A percentile compares a stretch with the other conserved stretches of the same genome.
Conservation (phyloP, 2,329 filamentous ascomycete genomes). For the Botrytis byssoidea region DNA sequence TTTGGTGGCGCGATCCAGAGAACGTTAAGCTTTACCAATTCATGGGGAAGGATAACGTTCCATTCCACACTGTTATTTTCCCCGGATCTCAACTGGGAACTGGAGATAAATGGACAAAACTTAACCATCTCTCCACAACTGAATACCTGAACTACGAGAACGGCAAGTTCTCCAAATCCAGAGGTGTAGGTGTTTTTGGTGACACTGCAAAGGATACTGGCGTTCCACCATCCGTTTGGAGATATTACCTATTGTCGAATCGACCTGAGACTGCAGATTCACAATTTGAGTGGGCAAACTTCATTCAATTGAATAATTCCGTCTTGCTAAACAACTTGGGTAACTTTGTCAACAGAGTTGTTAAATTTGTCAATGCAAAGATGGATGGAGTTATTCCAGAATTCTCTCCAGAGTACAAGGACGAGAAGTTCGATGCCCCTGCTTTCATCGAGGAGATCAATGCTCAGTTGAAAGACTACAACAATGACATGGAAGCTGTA, state of each 20-base stretch:
- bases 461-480: constrained; percentile 63
- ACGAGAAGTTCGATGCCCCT: constrained; percentile 52
- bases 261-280: constrained; percentile 83
- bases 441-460: constrained; percentile 57
- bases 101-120: constrained; percentile 81
- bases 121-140: constrained; percentile 83
- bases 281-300: constrained; percentile 85
- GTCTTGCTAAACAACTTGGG: constrained; percentile 73
- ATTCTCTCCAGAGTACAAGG: constrained; percentile 52
- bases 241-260: constrained; percentile 84
- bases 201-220: constrained; percentile 86
- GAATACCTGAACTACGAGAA: constrained; percentile 88
- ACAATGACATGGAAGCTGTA: constrained; percentile 66
- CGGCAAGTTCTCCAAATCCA: constrained; percentile 90
- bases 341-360: constrained; percentile 70
- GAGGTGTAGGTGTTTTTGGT: constrained; percentile 87
- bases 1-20: constrained; percentile 91
- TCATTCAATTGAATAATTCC: constrained; percentile 83
- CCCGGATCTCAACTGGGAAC: constrained; percentile 84
- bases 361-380: constrained; percentile 78
- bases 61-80: constrained; percentile 88
- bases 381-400: constrained; percentile 64
- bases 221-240: constrained; percentile 83
- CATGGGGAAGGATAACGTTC: constrained; percentile 84
- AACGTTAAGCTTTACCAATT: constrained; percentile 90